Base-by-base conservation (phyloP, 768 basidiomycete genomes). In the Solioccasus polychromus region DNA sequence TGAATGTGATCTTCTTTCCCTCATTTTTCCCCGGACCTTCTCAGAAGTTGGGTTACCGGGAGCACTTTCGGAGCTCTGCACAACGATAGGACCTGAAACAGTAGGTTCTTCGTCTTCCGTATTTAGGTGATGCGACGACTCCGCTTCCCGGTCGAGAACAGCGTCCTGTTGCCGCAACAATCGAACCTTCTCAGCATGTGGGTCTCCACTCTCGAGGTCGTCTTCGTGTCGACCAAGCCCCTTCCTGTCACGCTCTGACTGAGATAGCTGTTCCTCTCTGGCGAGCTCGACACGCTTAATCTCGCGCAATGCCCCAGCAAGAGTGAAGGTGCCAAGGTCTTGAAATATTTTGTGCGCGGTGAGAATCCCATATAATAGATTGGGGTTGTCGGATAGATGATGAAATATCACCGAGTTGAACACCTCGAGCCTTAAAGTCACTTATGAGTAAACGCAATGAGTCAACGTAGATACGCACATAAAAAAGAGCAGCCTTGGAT, bases 1-100 rank as follows among this genome's bases (percentile, higher is more conserved):
- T 20, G 80, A 70, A 26, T 75, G 71, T 6, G 80, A 83, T 20
- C 78, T 69, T 25, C 85, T 77, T 55, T 84, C 89, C 53, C 79
- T 79, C 86, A 92, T 88, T 71, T 98, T 99, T 0, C 95, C 95
- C 50, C 86, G 74, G 1, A 80, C 91, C 60, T 95, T 97, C 64
- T 93, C 92, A n/a, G 90, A 90, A 36, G 75, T 60, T 10, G 70
- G 50, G 8, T 64, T 60, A 10, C 47, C 49, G 17, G 66, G 63
- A 7, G 51, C 48, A 34, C 68, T 70, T 42, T 74, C 71, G 15
- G 68, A 61, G 19, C 69, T 68, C 8, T 80, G 78, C 6, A 74
- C 74, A 57, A 71, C 66, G 37, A 70, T 59, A 0, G 75, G 69
- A 36, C 64, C 64, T 14, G 70, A 63, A 22, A 49, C 39, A 2